Conservation (phyloP, 352 stramenopile genomes). For the Blastocystis sp. region DNA sequence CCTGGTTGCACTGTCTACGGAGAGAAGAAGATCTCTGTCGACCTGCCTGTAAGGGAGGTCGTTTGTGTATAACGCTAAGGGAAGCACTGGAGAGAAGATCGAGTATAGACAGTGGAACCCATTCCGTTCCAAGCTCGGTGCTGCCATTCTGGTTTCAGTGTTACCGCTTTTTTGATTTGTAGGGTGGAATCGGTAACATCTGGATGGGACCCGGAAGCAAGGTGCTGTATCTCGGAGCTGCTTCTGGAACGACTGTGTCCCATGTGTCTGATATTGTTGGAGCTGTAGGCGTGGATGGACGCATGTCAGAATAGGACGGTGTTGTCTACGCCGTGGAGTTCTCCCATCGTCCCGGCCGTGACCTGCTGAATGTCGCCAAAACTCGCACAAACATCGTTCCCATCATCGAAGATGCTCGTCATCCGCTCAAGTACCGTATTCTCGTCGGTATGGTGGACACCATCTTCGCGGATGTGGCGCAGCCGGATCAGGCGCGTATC, state of each 20-base stretch:
- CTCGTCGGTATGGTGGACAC: constrained; percentile 95
- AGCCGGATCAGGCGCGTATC: constrained; percentile 97
- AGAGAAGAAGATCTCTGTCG: constrained; percentile 96
- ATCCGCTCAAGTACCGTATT: constrained; percentile 96
- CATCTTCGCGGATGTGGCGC: constrained; percentile 96
- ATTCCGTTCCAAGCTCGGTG: constrained; percentile 96
- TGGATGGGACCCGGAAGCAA: constrained; percentile 91
- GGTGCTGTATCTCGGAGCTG: constrained; percentile 94
- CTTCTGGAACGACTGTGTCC: constrained; percentile 91
- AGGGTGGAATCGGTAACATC: constrained; percentile 93
- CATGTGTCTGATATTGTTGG: constrained; percentile 98
- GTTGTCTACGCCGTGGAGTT: constrained; percentile 98
- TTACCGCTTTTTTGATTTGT: not conserved
- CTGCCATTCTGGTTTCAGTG: constrained; percentile 76
- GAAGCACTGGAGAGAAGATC: constrained; percentile 81
- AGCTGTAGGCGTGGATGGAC: constrained; percentile 61
- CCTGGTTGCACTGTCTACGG: constrained; percentile 95
- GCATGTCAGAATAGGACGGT: constrained; percentile 63
- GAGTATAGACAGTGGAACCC: constrained; percentile 99
- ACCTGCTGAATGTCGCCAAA: constrained; percentile 98
- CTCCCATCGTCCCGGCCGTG: constrained; percentile 88
- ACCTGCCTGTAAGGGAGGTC: constrained; percentile 60
- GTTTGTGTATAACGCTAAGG: constrained; percentile 59
- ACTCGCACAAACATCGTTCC: constrained; percentile 95
- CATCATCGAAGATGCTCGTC: constrained; percentile 94